Evolutionary conservation across 108 stramenopile species (phyloP).

Genomic region (Nitzschia putrida): DNA sequence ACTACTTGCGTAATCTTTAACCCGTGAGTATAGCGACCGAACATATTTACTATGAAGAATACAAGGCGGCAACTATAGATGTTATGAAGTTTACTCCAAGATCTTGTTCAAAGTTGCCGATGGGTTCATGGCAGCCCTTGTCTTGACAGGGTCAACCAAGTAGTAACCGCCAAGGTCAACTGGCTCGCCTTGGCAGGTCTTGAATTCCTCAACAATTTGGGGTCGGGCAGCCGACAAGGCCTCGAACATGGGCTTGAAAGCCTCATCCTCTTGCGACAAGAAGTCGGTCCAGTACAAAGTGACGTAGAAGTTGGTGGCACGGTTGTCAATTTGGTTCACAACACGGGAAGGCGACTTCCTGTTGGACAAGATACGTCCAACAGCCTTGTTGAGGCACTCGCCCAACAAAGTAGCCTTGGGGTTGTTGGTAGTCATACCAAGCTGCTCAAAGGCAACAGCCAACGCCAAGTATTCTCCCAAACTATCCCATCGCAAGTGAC

Average conservation of each 20-base stretch:
- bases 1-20: no score
- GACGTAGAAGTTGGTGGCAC: slow-evolving; percentile 90
- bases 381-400: slow-evolving; percentile 82
- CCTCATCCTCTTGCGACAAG: slow-evolving; percentile 77
- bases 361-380: slow-evolving; percentile 84
- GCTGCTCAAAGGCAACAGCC: slow-evolving; percentile 79
- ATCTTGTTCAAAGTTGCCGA: slow-evolving; percentile 76
- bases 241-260: slow-evolving; percentile 77
- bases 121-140: slow-evolving; percentile 80
- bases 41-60: no score
- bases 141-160: slow-evolving; percentile 75
- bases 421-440: slow-evolving; percentile 62
- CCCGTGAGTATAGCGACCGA: no score
- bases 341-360: slow-evolving; percentile 85
- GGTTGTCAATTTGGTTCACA: slow-evolving; percentile 93
- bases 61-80: no score
- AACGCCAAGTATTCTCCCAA: slow-evolving; percentile 80
- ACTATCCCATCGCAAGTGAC: slow-evolving; percentile 91
- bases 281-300: slow-evolving; percentile 94
- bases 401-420: slow-evolving; percentile 75
- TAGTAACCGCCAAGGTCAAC: slow-evolving; percentile 93
- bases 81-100: neutral
- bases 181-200: slow-evolving; percentile 74
- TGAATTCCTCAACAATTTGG: slow-evolving; percentile 88
- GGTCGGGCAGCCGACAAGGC: slow-evolving; percentile 63